Evolutionary conservation across 768 basidiomycete species (phyloP).

Genomic region (Chalciporus chontae): DNA sequence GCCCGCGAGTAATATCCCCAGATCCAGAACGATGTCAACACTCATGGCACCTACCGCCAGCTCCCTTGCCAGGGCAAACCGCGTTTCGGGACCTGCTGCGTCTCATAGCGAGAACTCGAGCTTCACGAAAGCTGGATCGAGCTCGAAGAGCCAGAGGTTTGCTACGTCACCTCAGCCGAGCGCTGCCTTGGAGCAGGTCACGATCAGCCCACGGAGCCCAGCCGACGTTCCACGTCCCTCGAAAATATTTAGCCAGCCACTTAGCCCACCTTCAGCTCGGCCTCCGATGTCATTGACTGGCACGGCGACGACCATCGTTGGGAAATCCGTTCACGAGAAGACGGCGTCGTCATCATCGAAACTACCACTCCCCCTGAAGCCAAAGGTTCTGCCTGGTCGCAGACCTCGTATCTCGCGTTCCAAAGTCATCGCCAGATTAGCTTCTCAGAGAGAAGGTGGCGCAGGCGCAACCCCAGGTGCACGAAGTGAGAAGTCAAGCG

Average conservation of each 20-base stretch:
- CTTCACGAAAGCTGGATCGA: conserved; percentile 5
- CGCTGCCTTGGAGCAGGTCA: conserved; percentile 30
- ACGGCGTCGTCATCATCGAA: conserved; percentile 5
- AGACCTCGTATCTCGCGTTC: conserved; percentile 80
- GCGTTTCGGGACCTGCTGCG: conserved; percentile 15
- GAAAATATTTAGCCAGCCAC: conserved; percentile 54
- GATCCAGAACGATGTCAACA: conserved; percentile 40
- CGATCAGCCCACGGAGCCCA: conserved; percentile 30
- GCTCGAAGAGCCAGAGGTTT: conserved; percentile 12
- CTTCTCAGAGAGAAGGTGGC: conserved; percentile 58
- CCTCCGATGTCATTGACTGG: conserved; percentile 28
- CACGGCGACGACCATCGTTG: conserved; percentile 27
- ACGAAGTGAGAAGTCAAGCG: conserved; percentile 21
- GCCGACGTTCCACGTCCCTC: conserved; percentile 12
- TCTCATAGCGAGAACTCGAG: conserved; percentile 14
- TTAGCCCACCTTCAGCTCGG: conserved; percentile 30
- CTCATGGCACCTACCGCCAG: conserved; percentile 75
- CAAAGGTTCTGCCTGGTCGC: conserved; percentile 40
- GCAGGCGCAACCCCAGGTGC: conserved; percentile 7
- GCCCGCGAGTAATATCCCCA: conserved; percentile 8
- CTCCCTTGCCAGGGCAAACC: conserved; percentile 59
- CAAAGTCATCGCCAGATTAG: conserved; percentile 72
- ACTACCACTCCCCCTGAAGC: conserved; percentile 22
- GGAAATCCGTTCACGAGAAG: conserved; percentile 2
- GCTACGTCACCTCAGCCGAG: conserved; percentile 13